Conservation (phyloP, 2,329 filamentous ascomycete species). For the Anthostomella pinea region DNA sequence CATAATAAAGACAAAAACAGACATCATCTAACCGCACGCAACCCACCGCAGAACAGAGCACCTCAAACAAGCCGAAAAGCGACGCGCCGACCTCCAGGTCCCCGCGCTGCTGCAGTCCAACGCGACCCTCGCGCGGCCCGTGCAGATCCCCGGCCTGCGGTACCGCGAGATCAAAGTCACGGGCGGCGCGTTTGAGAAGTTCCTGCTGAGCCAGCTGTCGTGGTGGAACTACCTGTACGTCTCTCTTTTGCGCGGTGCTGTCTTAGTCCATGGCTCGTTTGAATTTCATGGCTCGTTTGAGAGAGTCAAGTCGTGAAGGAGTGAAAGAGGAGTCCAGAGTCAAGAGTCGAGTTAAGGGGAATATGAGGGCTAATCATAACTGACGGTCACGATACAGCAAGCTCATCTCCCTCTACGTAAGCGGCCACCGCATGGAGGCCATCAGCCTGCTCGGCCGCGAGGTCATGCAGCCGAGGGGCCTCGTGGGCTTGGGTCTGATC, state of each 20-base stretch:
- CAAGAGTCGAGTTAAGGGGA: no score
- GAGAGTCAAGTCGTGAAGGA: no score
- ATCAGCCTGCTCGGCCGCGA: constrained; percentile 66
- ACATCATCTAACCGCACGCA: constrained; percentile 8
- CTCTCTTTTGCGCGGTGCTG: not conserved
- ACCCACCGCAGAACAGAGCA: constrained; percentile 62
- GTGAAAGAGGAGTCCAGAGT: no score
- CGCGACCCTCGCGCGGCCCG: constrained; percentile 49
- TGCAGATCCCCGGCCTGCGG: constrained; percentile 60
- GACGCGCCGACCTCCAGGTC: constrained; percentile 43
- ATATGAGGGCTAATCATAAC: no score
- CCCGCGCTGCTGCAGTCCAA: constrained; percentile 48
- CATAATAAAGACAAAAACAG: no score
- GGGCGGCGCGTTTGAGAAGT: constrained; percentile 65
- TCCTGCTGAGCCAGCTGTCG: constrained; percentile 64
- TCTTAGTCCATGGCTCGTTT: no score
- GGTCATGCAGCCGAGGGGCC: constrained; percentile 69
- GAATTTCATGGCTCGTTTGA: no score
- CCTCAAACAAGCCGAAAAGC: constrained; percentile 63
- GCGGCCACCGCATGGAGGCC: constrained; percentile 67
- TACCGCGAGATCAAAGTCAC: constrained; percentile 73
- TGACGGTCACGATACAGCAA: constrained; percentile 44
- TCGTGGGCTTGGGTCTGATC: constrained; percentile 67
- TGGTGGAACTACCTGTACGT: constrained; percentile 63
- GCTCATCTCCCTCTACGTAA: constrained; percentile 53